Percentiles rank a stretch among this genome's conserved stretches.
These are phyloP conservation scores for Fusarium sp. DNA, from an alignment of 2,329 filamentous ascomycete genomes.

Conservation along the genomic window DNA sequence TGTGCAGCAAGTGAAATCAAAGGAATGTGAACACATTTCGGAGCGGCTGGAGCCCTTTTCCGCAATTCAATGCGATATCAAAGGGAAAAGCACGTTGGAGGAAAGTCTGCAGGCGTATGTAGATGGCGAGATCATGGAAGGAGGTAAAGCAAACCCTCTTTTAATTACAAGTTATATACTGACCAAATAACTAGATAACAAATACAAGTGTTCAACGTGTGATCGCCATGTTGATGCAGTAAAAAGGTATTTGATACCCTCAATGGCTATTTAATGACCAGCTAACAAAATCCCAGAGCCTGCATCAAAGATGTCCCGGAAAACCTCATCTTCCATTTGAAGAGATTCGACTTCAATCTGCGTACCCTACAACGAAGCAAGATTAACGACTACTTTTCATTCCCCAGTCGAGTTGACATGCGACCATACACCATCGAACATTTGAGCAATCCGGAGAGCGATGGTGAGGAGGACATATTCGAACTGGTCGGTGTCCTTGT, in stretches of 20 bases:
- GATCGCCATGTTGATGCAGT: slow-evolving; percentile 91
- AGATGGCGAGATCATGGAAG: slow-evolving; percentile 95
- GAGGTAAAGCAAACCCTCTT: slow-evolving; percentile 62
- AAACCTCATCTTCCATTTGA: slow-evolving; percentile 95
- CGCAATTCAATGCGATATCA: slow-evolving; percentile 95
- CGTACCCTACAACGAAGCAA: slow-evolving; percentile 84
- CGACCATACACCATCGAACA: slow-evolving; percentile 89
- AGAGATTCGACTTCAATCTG: slow-evolving; percentile 85
- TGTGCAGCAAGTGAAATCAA: slow-evolving; percentile 94
- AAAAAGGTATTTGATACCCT: slow-evolving; percentile 69
- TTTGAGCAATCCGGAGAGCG: slow-evolving; percentile 71
- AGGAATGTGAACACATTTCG: slow-evolving; percentile 93
- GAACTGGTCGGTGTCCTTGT: slow-evolving; percentile 96
- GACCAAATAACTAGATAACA: slow-evolving; percentile 75
- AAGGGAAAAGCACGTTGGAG: slow-evolving; percentile 84
- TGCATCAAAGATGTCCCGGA: slow-evolving; percentile 94
- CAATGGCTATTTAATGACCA: background rate
- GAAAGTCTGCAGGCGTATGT: slow-evolving; percentile 96
- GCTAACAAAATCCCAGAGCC: slow-evolving; percentile 63
- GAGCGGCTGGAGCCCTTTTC: slow-evolving; percentile 91
- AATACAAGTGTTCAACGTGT: slow-evolving; percentile 95
- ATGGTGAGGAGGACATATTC: slow-evolving; percentile 77
- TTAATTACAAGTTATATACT: slow-evolving; percentile 1
- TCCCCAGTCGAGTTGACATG: slow-evolving; percentile 87
- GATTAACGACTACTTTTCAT: slow-evolving; percentile 94